A percentile compares a stretch with the other conserved stretches of the same genome.
phyloP scores from a whole-genome alignment of 306 rosid genomes.

The Corylus heterophylla region DNA sequence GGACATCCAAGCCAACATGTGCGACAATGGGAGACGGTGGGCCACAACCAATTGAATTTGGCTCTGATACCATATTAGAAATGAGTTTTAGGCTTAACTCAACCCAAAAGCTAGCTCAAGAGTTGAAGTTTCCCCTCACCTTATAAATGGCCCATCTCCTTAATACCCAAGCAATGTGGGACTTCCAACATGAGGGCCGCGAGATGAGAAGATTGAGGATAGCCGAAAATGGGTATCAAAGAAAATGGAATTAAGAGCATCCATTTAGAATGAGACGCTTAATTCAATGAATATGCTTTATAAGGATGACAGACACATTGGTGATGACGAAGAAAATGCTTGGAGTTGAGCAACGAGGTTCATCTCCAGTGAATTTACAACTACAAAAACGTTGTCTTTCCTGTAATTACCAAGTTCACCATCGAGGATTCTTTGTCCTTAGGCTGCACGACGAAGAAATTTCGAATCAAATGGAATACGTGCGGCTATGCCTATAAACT shows the following conservation, averaged over 20 bases:
- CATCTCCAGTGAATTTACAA: constrained; percentile 18
- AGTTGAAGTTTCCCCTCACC: too few relatives aligned
- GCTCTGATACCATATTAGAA: too few relatives aligned
- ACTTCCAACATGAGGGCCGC: too few relatives aligned
- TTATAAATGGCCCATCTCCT: too few relatives aligned
- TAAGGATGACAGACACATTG: constrained; percentile 36
- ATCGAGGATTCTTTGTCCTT: constrained; percentile 12
- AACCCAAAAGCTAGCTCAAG: too few relatives aligned
- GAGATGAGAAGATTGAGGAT: constrained; percentile 10
- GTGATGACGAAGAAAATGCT: constrained; percentile 39
- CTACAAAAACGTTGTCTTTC: constrained; percentile 1
- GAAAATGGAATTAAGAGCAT: constrained; percentile 1
- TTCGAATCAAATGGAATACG: not conserved
- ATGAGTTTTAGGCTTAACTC: too few relatives aligned
- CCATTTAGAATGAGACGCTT: constrained; percentile 1
- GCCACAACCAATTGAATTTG: too few relatives aligned
- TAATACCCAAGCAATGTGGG: too few relatives aligned
- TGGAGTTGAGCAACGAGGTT: constrained; percentile 21
- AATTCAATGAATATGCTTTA: constrained; percentile 25
- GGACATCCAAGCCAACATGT: too few relatives aligned
- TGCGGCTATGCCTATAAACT: not conserved
- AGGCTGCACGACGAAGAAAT: not conserved
- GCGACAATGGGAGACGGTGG: too few relatives aligned
- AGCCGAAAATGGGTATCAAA: constrained; percentile 25
- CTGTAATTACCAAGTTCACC: constrained; percentile 26